phyloP scores from a whole-genome alignment of 2,329 filamentous ascomycete species.

The Elsinoe perseae region DNA sequence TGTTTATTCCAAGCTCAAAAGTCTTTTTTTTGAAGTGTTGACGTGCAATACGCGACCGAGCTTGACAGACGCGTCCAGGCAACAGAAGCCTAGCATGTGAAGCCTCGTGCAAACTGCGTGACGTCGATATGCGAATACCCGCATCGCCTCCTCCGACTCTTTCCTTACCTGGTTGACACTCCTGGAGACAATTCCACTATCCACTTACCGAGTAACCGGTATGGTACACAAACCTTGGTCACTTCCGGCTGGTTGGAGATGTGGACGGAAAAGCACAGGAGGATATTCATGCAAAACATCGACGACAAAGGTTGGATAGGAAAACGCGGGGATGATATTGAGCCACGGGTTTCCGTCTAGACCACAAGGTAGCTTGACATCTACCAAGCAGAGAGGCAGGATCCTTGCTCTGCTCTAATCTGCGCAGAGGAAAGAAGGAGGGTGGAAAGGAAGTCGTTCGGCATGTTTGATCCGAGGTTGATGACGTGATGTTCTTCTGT shows the following conservation, averaged over 20 bases:
- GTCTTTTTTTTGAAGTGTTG: neutral
- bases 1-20: neutral
- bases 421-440: neutral
- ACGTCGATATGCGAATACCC: neutral
- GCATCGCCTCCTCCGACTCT: neutral
- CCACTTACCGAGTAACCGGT: no score
- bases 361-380: no score
- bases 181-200: neutral
- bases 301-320: no score
- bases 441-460: neutral
- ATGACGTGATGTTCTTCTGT: neutral
- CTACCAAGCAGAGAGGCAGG: no score
- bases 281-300: no score
- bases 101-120: neutral
- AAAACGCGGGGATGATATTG: no score
- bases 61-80: neutral
- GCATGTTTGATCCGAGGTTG: constrained; percentile 1
- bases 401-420: neutral
- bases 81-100: neutral
- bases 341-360: no score
- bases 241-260: no score
- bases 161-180: neutral
- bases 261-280: no score
- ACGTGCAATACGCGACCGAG: neutral
- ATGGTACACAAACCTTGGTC: no score